phyloP scores from a whole-genome alignment of 2,329 filamentous ascomycete genomes.

The Colletotrichum shisoi region DNA sequence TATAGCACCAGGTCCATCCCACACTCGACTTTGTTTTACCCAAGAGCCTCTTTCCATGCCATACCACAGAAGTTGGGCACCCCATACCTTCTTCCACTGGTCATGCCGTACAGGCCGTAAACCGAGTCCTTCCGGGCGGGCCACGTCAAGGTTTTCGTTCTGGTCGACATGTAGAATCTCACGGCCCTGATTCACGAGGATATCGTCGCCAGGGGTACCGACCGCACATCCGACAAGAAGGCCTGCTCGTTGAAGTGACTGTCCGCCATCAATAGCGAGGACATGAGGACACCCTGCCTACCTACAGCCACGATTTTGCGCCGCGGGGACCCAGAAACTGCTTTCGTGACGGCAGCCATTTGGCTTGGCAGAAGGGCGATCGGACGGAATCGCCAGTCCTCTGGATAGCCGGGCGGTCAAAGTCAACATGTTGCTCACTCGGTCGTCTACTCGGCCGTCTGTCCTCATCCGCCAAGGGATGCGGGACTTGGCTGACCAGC shows the following conservation, averaged over 20 bases:
- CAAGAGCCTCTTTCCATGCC: slow-evolving; percentile 40
- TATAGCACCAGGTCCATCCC: slow-evolving; percentile 30
- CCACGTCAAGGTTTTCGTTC: slow-evolving; percentile 39
- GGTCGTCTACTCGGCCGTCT: not conserved
- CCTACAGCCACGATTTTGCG: slow-evolving; percentile 36
- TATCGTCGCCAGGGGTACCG: slow-evolving; percentile 37
- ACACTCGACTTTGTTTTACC: slow-evolving; percentile 42
- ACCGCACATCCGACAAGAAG: slow-evolving; percentile 38
- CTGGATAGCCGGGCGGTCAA: slow-evolving; percentile 44
- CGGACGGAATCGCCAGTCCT: slow-evolving; percentile 38
- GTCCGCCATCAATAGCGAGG: slow-evolving; percentile 39
- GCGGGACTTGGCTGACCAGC: not conserved
- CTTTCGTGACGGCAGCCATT: slow-evolving; percentile 39
- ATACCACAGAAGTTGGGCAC: slow-evolving; percentile 38
- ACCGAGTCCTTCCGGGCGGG: slow-evolving; percentile 41
- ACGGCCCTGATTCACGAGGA: slow-evolving; percentile 41
- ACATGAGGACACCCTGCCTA: slow-evolving; percentile 39
- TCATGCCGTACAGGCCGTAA: slow-evolving; percentile 30
- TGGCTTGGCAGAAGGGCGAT: slow-evolving; percentile 36
- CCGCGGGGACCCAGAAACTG: slow-evolving; percentile 41
- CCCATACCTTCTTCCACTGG: slow-evolving; percentile 36
- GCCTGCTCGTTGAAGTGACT: slow-evolving; percentile 40
- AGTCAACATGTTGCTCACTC: slow-evolving; percentile 19
- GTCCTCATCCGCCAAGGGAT: too few species aligned
- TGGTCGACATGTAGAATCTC: slow-evolving; percentile 41